phyloP scores from a whole-genome alignment of 495 filamentous ascomycete genomes.

The Hypoxylon cercidicola region DNA sequence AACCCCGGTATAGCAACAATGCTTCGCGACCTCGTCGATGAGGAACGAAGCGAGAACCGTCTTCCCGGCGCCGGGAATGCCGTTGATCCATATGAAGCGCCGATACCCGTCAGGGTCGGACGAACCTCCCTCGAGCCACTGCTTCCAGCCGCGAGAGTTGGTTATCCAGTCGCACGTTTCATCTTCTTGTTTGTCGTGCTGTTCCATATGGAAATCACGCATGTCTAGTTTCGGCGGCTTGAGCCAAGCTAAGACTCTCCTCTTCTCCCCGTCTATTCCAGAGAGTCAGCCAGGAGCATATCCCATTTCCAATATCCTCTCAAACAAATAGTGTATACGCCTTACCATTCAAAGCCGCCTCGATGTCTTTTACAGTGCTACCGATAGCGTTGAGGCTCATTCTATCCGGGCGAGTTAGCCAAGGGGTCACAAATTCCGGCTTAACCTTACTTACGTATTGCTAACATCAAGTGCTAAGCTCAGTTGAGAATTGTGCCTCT shows the following conservation, averaged over 20 bases:
- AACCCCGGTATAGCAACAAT: constrained; percentile 30
- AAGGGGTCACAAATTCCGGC: neutral
- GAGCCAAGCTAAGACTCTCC: constrained; percentile 27
- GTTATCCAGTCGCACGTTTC: constrained; percentile 42
- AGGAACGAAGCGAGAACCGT: constrained; percentile 51
- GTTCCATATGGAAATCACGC: constrained; percentile 34
- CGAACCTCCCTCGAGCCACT: constrained; percentile 30
- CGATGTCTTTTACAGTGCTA: constrained; percentile 17
- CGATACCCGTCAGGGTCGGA: constrained; percentile 1
- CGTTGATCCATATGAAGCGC: constrained; percentile 52
- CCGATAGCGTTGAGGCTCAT: constrained; percentile 23
- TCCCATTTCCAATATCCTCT: no score
- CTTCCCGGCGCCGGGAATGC: constrained; percentile 57
- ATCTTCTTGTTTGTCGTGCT: constrained; percentile 34
- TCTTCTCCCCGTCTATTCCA: constrained; percentile 21
- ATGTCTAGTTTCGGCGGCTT: constrained; percentile 29
- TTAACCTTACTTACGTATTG: constrained; percentile 21
- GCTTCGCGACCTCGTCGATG: constrained; percentile 36
- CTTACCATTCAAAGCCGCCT: constrained; percentile 30
- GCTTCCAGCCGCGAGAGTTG: constrained; percentile 11
- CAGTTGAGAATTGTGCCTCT: constrained; percentile 19
- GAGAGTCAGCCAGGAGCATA: neutral
- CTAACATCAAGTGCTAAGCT: constrained; percentile 16
- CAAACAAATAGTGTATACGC: neutral
- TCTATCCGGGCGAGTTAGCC: constrained; percentile 18